phyloP scores from a whole-genome alignment of 192 early-diverging fungal genomes.

The Podila clonocystis region DNA sequence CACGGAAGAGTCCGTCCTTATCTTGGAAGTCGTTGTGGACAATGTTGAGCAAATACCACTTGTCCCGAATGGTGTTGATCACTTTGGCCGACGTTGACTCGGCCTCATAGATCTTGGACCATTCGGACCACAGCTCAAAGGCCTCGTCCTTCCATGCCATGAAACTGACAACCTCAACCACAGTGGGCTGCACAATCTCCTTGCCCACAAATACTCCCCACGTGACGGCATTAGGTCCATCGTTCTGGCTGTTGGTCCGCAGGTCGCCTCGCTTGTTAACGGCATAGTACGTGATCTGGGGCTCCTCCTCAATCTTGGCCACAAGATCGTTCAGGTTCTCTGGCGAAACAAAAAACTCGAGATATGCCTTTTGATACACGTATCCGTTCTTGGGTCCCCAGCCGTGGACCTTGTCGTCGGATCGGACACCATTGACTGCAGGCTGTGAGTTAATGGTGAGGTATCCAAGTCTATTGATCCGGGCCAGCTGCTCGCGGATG shows the following conservation, averaged over 20 bases:
- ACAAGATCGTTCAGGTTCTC: slow-evolving; percentile 72
- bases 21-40: slow-evolving; percentile 94
- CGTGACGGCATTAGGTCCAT: slow-evolving; percentile 92
- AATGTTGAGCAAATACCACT: slow-evolving; percentile 93
- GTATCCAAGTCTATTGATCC: slow-evolving; percentile 80
- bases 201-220: slow-evolving; percentile 99
- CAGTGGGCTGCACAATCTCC: slow-evolving; percentile 96
- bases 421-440: slow-evolving; percentile 84
- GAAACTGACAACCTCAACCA: slow-evolving; percentile 89
- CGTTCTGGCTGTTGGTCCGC: slow-evolving; percentile 82
- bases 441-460: slow-evolving; percentile 95
- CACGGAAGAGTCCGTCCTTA: slow-evolving; percentile 66
- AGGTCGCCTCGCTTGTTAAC: slow-evolving; percentile 91
- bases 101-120: slow-evolving; percentile 76
- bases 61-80: slow-evolving; percentile 67
- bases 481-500: slow-evolving; percentile 70
- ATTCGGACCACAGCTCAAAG: slow-evolving; percentile 91
- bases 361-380: slow-evolving; percentile 85
- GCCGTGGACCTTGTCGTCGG: slow-evolving; percentile 77
- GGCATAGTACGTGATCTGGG: slow-evolving; percentile 87
- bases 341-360: slow-evolving; percentile 80
- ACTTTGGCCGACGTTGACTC: slow-evolving; percentile 55
- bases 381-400: slow-evolving; percentile 96
- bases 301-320: slow-evolving; percentile 62
- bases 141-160: slow-evolving; percentile 99